Conservation (phyloP, 2,329 filamentous ascomycete genomes). For the Diaporthe capsici region DNA sequence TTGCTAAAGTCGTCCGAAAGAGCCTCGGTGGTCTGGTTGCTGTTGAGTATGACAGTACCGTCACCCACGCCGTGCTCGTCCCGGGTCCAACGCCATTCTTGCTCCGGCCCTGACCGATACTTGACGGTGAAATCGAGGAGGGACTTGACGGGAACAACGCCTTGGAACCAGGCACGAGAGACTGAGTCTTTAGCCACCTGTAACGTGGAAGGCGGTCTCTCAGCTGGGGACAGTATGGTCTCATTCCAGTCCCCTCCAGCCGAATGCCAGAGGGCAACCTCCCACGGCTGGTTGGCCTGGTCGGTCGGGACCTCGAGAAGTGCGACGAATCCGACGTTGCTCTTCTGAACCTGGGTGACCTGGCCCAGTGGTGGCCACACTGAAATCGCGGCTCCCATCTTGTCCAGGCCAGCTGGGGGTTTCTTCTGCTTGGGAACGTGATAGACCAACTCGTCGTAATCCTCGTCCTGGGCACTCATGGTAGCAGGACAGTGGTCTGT, state of each 20-base stretch:
- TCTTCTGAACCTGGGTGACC: conserved; percentile 71
- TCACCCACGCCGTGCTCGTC: conserved; percentile 75
- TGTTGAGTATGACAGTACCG: conserved; percentile 71
- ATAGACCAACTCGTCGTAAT: conserved; percentile 55
- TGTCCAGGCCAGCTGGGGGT: conserved; percentile 46
- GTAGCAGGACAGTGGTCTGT: background rate
- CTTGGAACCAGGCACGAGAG: conserved; percentile 67
- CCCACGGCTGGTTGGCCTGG: conserved; percentile 72
- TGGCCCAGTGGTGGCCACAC: conserved; percentile 82
- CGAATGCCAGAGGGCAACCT: conserved; percentile 82
- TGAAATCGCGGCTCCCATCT: conserved; percentile 57
- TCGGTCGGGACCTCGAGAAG: conserved; percentile 75
- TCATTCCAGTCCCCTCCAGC: conserved; percentile 65
- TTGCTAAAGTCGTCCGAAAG: conserved; percentile 61
- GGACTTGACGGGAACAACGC: conserved; percentile 61
- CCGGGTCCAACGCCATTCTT: conserved; percentile 79
- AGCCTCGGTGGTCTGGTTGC: conserved; percentile 47
- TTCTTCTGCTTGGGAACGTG: conserved; percentile 56
- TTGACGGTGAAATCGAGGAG: conserved; percentile 78
- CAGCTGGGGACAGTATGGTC: conserved; percentile 55
- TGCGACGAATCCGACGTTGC: conserved; percentile 73
- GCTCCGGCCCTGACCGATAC: conserved; percentile 67
- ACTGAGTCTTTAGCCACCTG: conserved; percentile 54
- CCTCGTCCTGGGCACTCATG: conserved; percentile 48
- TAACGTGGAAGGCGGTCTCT: conserved; percentile 64